These are phyloP conservation scores for Lachnellula cervina DNA, from an alignment of 2,329 filamentous ascomycete genomes.

Conservation along the genomic window DNA sequence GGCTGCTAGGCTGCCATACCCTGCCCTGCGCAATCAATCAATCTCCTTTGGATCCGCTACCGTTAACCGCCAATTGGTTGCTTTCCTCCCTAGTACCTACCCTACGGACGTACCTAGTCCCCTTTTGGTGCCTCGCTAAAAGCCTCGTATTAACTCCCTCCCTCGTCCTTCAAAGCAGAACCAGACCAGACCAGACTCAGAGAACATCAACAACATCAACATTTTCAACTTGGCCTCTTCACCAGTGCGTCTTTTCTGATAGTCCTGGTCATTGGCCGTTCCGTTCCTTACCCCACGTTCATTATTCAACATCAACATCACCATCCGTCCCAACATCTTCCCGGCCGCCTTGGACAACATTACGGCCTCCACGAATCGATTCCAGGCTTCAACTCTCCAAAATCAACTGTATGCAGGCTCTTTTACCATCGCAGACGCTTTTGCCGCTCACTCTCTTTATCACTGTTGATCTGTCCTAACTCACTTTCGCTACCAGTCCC, in stretches of 20 bases:
- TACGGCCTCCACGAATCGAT: not conserved
- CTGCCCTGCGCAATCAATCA: too few relatives aligned
- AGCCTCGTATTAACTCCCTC: not conserved
- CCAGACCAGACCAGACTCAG: not conserved
- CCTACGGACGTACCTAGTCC: too few relatives aligned
- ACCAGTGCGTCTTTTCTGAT: not conserved
- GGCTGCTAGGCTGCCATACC: too few relatives aligned
- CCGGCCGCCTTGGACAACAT: not conserved
- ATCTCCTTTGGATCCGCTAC: too few relatives aligned
- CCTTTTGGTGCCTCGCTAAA: not conserved
- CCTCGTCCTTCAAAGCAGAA: not conserved
- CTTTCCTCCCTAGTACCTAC: too few relatives aligned
- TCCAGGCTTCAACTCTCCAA: not conserved
- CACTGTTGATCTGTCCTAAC: not conserved
- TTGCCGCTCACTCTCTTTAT: not conserved
- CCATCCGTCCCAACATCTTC: not conserved
- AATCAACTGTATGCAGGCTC: too few relatives aligned
- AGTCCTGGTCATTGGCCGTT: not conserved
- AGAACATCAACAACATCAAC: not conserved
- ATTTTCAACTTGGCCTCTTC: not conserved
- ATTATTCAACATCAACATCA: not conserved
- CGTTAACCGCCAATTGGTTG: too few relatives aligned
- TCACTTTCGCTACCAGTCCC: not conserved
- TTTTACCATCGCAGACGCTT: not conserved
- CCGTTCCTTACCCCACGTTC: not conserved